phyloP scores from a whole-genome alignment of 1,139 yeast genomes.

The Candida anutae region DNA sequence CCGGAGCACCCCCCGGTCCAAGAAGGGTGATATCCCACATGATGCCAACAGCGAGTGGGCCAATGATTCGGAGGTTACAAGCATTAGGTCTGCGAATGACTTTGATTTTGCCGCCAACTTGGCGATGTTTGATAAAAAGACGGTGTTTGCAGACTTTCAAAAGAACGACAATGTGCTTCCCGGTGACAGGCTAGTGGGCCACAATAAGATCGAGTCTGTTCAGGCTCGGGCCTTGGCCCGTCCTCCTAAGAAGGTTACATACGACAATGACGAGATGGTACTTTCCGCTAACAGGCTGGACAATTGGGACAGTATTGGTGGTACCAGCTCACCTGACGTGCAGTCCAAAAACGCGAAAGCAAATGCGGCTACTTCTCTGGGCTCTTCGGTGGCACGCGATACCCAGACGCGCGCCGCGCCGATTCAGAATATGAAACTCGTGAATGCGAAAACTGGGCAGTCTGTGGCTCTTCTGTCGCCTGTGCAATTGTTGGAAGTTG shows the following conservation, averaged over 20 bases:
- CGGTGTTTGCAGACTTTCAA: slow-evolving; percentile 73
- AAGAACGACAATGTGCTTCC: slow-evolving; percentile 56
- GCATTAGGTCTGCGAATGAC: slow-evolving; percentile 47
- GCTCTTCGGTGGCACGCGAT: neutral
- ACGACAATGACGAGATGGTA: slow-evolving; percentile 71
- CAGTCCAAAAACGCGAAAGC: neutral
- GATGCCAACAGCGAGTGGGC: neutral
- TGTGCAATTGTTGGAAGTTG: slow-evolving; percentile 74
- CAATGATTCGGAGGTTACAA: neutral
- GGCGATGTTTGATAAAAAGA: slow-evolving; percentile 73
- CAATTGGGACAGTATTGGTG: slow-evolving; percentile 48
- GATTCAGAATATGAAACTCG: slow-evolving; percentile 12
- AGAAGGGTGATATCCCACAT: slow-evolving; percentile 1
- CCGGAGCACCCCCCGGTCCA: slow-evolving; percentile 1
- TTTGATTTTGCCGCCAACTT: slow-evolving; percentile 84
- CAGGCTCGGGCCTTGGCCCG: slow-evolving; percentile 8
- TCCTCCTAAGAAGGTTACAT: slow-evolving; percentile 37
- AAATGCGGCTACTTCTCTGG: neutral
- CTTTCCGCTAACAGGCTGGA: slow-evolving; percentile 41
- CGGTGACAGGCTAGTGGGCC: slow-evolving; percentile 63
- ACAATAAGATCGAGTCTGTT: slow-evolving; percentile 41
- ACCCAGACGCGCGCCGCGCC: slow-evolving; percentile 1
- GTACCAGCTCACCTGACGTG: slow-evolving; percentile 2
- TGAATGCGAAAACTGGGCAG: slow-evolving; percentile 15
- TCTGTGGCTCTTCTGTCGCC: slow-evolving; percentile 65